phyloP scores from a whole-genome alignment of 345 rosid species.

The Gossypioides kirkii region DNA sequence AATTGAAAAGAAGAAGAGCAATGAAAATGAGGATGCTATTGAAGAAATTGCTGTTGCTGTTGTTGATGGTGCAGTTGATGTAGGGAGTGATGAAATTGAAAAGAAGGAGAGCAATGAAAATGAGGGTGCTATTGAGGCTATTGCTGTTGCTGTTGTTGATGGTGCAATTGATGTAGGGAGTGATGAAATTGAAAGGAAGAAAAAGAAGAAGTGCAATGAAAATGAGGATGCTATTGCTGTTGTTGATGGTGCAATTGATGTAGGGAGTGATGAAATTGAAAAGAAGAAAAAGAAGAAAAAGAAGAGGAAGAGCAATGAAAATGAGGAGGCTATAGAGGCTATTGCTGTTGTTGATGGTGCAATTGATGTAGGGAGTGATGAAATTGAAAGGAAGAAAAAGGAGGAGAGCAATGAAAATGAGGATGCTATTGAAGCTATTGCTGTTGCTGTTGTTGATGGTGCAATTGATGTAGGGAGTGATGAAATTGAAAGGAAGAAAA shows the following conservation, averaged over 20 bases:
- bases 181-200: not conserved
- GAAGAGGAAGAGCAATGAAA: no score
- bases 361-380: no score
- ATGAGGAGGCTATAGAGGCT: no score
- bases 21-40: constrained; percentile 42
- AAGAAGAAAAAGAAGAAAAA: constrained; percentile 44
- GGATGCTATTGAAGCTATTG: no score
- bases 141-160: constrained; percentile 23
- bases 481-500: constrained; percentile 51
- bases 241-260: not conserved
- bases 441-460: constrained; percentile 25
- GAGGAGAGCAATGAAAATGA: not conserved
- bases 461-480: constrained; percentile 37
- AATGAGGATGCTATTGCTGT: not conserved
- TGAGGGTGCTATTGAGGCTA: constrained; percentile 40
- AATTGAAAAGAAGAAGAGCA: constrained; percentile 67
- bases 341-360: no score
- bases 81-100: constrained; percentile 48
- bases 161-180: constrained; percentile 35
- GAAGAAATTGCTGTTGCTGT: constrained; percentile 26
- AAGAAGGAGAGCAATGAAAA: constrained; percentile 47
- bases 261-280: constrained; percentile 41
- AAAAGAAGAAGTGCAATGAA: not conserved
- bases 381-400: no score
- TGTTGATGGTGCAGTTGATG: constrained; percentile 36